A percentile compares a stretch with the other conserved stretches of the same genome.
phyloP scores from a whole-genome alignment of 2,329 filamentous ascomycete species.

The Pestalotiopsis sp. region DNA sequence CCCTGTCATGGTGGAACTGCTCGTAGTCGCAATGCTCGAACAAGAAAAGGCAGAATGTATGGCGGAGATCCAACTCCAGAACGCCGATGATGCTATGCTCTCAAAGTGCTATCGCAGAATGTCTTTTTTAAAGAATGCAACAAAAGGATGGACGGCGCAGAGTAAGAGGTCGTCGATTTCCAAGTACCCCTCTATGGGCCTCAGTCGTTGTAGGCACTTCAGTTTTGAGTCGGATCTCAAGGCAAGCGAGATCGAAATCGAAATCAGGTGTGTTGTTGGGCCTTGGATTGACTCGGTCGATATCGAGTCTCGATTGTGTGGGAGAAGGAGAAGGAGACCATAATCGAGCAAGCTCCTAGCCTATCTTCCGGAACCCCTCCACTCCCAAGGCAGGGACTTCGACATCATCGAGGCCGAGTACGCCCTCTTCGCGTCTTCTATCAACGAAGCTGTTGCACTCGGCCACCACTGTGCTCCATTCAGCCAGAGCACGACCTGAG shows the following conservation, averaged over 20 bases:
- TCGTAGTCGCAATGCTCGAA: neutral
- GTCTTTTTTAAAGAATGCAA: neutral
- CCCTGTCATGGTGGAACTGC: neutral
- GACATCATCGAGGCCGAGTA: conserved; percentile 66
- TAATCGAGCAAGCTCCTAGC: conserved; percentile 14
- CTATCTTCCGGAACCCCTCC: conserved; percentile 57
- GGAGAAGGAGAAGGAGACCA: neutral
- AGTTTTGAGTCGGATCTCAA: neutral
- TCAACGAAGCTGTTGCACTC: conserved; percentile 85
- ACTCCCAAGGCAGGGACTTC: conserved; percentile 70
- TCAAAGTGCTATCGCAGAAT: neutral
- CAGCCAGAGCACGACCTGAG: conserved; percentile 72
- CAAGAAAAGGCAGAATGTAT: neutral
- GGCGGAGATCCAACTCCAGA: neutral
- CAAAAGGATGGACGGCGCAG: neutral
- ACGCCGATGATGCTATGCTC: neutral
- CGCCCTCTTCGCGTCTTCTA: conserved; percentile 72
- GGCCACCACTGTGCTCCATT: conserved; percentile 75
- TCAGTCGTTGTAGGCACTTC: neutral
- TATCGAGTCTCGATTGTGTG: neutral
- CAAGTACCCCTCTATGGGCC: neutral
- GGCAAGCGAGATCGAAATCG: neutral
- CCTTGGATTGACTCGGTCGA: neutral
- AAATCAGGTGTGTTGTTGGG: neutral
- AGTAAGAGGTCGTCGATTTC: neutral